These are phyloP conservation scores for Fusarium sp. DNA, from an alignment of 2,329 filamentous ascomycete genomes.

Conservation along the genomic window DNA sequence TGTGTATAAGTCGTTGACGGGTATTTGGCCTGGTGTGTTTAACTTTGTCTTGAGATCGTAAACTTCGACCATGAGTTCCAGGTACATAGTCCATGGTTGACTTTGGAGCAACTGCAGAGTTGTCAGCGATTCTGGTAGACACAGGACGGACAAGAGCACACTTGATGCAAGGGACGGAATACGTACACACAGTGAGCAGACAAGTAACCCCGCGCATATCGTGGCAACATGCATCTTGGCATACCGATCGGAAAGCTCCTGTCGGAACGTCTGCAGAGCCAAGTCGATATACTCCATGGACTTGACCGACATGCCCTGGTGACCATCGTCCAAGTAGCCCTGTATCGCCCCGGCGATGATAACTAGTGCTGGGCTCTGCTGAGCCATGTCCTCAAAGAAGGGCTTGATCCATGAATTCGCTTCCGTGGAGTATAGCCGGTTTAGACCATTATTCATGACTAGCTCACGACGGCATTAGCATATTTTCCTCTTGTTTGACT, in stretches of 20 bases:
- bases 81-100: constrained; percentile 41
- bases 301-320: constrained; percentile 31
- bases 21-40: constrained; percentile 10
- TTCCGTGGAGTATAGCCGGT: constrained; percentile 41
- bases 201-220: constrained; percentile 39
- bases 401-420: constrained; percentile 41
- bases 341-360: constrained; percentile 41
- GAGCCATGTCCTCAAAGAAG: constrained; percentile 44
- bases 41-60: constrained; percentile 36
- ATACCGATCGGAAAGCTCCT: constrained; percentile 33
- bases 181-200: constrained; percentile 44
- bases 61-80: constrained; percentile 42
- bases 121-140: not conserved
- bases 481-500: too few species aligned
- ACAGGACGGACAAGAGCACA: not conserved
- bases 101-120: constrained; percentile 38
- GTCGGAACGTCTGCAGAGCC: constrained; percentile 42
- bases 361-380: constrained; percentile 40
- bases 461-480: constrained; percentile 25
- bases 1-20: constrained; percentile 29
- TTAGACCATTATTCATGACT: constrained; percentile 41
- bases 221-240: constrained; percentile 38
- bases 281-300: constrained; percentile 43
- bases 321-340: constrained; percentile 40
- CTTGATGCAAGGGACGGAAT: not conserved